Percentiles rank a stretch among this genome's conserved stretches.
phyloP scores from a whole-genome alignment of 768 basidiomycete species.

The Mycena capillaripes region DNA sequence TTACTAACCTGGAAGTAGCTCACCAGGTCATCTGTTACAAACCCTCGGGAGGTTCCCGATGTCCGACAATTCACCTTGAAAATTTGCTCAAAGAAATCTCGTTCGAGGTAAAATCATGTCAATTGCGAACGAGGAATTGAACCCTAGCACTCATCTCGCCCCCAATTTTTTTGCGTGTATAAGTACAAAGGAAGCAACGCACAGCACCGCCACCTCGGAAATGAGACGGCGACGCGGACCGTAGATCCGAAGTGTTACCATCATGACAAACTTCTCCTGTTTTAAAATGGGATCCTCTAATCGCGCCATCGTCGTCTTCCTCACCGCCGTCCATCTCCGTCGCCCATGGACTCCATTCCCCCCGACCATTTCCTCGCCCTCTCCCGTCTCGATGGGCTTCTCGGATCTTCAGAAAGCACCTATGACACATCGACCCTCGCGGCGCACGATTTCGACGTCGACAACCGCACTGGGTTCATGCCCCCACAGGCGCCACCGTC shows the following conservation, averaged over 20 bases:
- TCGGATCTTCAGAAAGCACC: conserved; percentile 40
- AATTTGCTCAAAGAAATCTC: too few species aligned
- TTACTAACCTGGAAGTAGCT: too few species aligned
- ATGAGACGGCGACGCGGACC: conserved; percentile 13
- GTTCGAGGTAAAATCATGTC: too few species aligned
- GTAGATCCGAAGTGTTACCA: neutral
- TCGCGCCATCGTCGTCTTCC: conserved; percentile 16
- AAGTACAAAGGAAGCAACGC: too few species aligned
- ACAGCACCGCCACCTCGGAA: conserved; percentile 19
- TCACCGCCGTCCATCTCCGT: neutral
- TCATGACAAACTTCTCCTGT: conserved; percentile 28
- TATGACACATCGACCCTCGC: conserved; percentile 76
- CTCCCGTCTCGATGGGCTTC: conserved; percentile 48
- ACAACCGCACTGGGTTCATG: conserved; percentile 92
- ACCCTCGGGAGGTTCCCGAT: too few species aligned
- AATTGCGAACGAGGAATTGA: too few species aligned
- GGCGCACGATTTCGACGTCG: conserved; percentile 93
- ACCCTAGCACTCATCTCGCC: too few species aligned
- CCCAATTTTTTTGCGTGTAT: too few species aligned
- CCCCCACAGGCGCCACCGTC: conserved; percentile 79
- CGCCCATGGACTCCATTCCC: conserved; percentile 34
- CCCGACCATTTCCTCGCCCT: conserved; percentile 52
- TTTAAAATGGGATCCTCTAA: conserved; percentile 1
- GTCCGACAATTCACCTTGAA: too few species aligned
- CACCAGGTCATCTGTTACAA: too few species aligned